Evolutionary conservation across 257 asterid genomes (phyloP), one percentile per base, ranked within the genome.

Genomic region (Nicotiana noctiflora): DNA sequence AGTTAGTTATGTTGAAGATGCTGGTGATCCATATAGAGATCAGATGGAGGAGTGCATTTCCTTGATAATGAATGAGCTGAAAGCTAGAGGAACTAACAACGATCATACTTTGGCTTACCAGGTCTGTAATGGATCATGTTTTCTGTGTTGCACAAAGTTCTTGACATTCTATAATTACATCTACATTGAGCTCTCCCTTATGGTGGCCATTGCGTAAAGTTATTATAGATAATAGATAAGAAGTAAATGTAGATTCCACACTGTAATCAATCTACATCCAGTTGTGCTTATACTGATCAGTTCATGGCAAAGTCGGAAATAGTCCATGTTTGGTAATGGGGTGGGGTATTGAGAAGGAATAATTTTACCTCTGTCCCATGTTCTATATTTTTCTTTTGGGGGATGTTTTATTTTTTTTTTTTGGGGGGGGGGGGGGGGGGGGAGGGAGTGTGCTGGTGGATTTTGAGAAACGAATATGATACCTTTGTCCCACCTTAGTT

Each of bases 41-140:
- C 99, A 95, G 91, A 95, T 95, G 99, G 98, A 95, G 81, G 96
- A 95, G 62, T 95, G 98, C 83, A 91, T 95, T 76, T 87, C 83
- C 84, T 87, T 93, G 79, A 95, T 95, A 84, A 93, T 95, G 99
- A 92, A 91, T 85, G 98, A 95, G 84, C 89, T 95, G 66, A 93
- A 91, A 86, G 85, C 96, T 18, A 91, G 99, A 86, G 92, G 93
- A 83, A 81, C 86, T 32, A 82, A 85, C 61, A 95, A 95, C 64
- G 79, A 85, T 77, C 98, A 95, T 78, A 95, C 97, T 52, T 84
- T 93, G 87, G 99, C 98, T 44, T 95, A 88, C 82, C 99, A 95
- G 98, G 99, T 95, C 83, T 65, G 84, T 82, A 32, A 6, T 44
- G 8, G 32, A 59, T 76, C 27, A 51, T 64, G 46, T 14, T 72